Percentiles rank a stretch among this genome's conserved stretches.
Conservation (phyloP, 2,329 filamentous ascomycete species). For the Colletotrichum gigasporum region DNA sequence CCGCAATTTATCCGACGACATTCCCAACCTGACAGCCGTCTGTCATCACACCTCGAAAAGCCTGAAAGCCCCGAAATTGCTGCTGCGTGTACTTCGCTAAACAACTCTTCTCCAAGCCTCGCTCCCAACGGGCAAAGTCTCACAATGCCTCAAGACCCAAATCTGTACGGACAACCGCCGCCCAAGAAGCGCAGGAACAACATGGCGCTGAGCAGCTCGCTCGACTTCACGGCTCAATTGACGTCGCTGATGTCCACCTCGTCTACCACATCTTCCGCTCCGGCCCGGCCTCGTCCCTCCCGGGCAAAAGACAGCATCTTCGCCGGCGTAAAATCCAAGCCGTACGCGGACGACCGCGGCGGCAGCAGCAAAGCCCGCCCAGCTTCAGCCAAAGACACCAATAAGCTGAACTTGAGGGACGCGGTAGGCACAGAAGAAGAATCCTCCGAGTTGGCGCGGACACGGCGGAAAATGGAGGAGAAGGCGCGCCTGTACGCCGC, state of each 20-base stretch:
- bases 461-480: constrained; percentile 85
- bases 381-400: constrained; percentile 43
- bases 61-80: too few species aligned
- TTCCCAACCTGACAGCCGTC: too few species aligned
- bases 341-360: constrained; percentile 58
- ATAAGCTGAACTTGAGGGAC: constrained; percentile 61
- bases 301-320: constrained; percentile 76
- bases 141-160: constrained; percentile 70
- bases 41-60: too few species aligned
- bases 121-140: background rate
- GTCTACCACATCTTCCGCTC: constrained; percentile 50
- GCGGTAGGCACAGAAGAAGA: constrained; percentile 67
- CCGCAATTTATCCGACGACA: too few species aligned
- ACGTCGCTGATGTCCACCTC: constrained; percentile 75
- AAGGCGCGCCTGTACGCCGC: constrained; percentile 90
- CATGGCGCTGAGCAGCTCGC: constrained; percentile 75
- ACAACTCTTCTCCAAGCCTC: too few species aligned
- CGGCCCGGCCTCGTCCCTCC: constrained; percentile 60
- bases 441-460: constrained; percentile 74
- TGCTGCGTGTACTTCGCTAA: too few species aligned
- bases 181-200: constrained; percentile 76
- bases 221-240: constrained; percentile 90
- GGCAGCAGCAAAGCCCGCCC: constrained; percentile 57
- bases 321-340: constrained; percentile 52
- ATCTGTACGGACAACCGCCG: constrained; percentile 81